Evolutionary conservation across 129 eudicot genomes (phyloP).

Genomic region (Tanacetum coccineum): DNA sequence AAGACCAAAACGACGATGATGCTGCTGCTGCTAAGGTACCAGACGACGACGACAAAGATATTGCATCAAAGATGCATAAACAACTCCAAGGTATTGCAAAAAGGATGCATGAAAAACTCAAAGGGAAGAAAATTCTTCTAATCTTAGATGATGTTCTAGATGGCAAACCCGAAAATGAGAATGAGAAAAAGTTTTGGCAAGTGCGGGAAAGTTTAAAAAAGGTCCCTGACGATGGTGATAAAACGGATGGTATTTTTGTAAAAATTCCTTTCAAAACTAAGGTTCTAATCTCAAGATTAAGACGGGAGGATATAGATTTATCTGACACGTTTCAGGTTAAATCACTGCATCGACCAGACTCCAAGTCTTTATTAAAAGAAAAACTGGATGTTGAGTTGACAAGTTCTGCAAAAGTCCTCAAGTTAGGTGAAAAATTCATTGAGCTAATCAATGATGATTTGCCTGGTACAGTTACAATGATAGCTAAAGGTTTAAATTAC

Average conservation of each 20-base stretch:
- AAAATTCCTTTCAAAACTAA: not conserved
- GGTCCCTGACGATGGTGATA: no score
- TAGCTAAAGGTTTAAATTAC: slow-evolving; percentile 37
- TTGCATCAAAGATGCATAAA: not conserved
- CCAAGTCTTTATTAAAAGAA: slow-evolving; percentile 23
- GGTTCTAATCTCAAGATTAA: slow-evolving; percentile 13
- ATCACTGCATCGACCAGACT: not conserved
- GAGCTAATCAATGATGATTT: slow-evolving; percentile 7
- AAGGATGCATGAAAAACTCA: not conserved
- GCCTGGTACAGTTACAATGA: slow-evolving; percentile 29
- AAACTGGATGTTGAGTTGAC: slow-evolving; percentile 2
- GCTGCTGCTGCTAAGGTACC: no score
- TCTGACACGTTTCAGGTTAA: not conserved
- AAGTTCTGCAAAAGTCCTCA: not conserved
- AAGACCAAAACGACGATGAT: not conserved
- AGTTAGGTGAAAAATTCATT: slow-evolving; percentile 3
- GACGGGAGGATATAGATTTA: slow-evolving; percentile 3
- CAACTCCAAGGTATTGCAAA: not conserved
- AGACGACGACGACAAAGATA: not conserved
- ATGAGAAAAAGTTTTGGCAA: slow-evolving; percentile 13
- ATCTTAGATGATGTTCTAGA: slow-evolving; percentile 34
- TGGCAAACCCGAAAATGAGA: not conserved
- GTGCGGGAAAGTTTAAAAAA: not conserved
- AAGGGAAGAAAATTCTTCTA: slow-evolving; percentile 21
- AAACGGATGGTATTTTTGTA: not conserved